These are phyloP conservation scores for Calonectria honghensis DNA, from an alignment of 2,329 filamentous ascomycete genomes.

Conservation along the genomic window DNA sequence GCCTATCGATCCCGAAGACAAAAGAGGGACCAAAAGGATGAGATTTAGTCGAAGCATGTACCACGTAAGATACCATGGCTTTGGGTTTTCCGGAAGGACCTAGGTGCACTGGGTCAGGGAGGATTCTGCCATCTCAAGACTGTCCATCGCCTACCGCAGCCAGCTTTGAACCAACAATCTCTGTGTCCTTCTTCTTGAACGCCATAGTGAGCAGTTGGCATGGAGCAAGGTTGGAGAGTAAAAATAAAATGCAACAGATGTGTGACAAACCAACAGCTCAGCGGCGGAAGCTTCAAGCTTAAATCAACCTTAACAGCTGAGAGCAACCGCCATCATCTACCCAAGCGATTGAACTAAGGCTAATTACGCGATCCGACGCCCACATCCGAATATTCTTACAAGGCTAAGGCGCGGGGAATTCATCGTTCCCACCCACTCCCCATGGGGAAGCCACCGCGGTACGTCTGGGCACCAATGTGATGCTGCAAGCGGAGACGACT, in stretches of 20 bases:
- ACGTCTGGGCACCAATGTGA: background rate
- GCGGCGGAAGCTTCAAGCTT: background rate
- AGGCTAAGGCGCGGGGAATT: background rate
- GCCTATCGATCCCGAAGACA: constrained; percentile 63
- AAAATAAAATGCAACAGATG: background rate
- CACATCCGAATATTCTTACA: background rate
- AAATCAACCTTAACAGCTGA: background rate
- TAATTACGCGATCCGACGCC: background rate
- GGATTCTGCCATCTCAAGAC: too few species aligned
- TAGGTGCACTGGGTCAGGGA: constrained; percentile 17
- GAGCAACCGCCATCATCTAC: background rate
- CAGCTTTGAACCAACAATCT: constrained; percentile 13
- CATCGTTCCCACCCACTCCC: background rate
- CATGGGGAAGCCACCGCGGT: background rate
- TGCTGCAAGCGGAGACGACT: background rate
- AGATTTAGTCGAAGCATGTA: constrained; percentile 65
- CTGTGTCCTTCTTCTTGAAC: background rate
- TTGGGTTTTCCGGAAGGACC: constrained; percentile 61
- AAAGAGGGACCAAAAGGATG: constrained; percentile 62
- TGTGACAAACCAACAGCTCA: background rate
- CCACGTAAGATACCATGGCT: constrained; percentile 62
- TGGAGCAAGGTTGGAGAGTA: background rate
- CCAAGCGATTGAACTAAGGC: background rate
- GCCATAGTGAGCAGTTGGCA: background rate
- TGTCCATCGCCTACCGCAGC: constrained; percentile 6